A percentile compares a stretch with the other conserved stretches of the same genome.
These are phyloP conservation scores for Taiozyma sp. DNA, from an alignment of 1,139 yeast species.

Conservation along the genomic window DNA sequence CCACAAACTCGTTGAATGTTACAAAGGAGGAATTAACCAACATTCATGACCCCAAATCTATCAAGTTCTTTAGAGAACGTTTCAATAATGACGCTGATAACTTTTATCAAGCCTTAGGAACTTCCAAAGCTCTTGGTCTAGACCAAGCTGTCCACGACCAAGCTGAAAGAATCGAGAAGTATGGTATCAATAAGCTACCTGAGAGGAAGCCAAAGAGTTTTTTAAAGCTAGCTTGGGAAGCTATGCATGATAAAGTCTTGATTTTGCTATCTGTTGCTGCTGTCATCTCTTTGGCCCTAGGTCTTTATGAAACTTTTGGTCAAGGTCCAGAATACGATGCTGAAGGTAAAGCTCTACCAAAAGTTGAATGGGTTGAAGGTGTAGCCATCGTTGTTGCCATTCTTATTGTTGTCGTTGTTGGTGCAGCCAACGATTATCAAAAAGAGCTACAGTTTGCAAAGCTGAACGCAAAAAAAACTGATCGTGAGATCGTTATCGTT, in stretches of 20 bases:
- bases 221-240: slow-evolving; percentile 67
- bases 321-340: slow-evolving; percentile 74
- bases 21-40: slow-evolving; percentile 24
- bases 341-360: slow-evolving; percentile 70
- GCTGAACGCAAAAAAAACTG: slow-evolving; percentile 83
- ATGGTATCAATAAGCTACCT: slow-evolving; percentile 72
- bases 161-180: slow-evolving; percentile 28
- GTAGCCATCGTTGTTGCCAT: slow-evolving; percentile 95
- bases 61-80: slow-evolving; percentile 22
- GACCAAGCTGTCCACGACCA: slow-evolving; percentile 26
- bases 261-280: slow-evolving; percentile 85
- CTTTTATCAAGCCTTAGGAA: slow-evolving; percentile 28
- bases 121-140: slow-evolving; percentile 44
- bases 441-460: slow-evolving; percentile 92
- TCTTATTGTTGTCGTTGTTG: slow-evolving; percentile 83
- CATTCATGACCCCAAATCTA: slow-evolving; percentile 33
- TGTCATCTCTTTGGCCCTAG: slow-evolving; percentile 80
- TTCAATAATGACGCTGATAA: slow-evolving; percentile 21
- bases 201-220: slow-evolving; percentile 64
- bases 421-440: slow-evolving; percentile 93
- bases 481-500: slow-evolving; percentile 71
- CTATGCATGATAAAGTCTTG: slow-evolving; percentile 87
- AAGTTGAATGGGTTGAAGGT: slow-evolving; percentile 98
- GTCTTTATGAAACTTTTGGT: slow-evolving; percentile 89
- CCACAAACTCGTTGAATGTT: slow-evolving; percentile 6